A percentile compares a stretch with the other conserved stretches of the same genome.
These are phyloP conservation scores for Penicillium sp. DNA, from an alignment of 2,329 filamentous ascomycete species.

Conservation along the genomic window DNA sequence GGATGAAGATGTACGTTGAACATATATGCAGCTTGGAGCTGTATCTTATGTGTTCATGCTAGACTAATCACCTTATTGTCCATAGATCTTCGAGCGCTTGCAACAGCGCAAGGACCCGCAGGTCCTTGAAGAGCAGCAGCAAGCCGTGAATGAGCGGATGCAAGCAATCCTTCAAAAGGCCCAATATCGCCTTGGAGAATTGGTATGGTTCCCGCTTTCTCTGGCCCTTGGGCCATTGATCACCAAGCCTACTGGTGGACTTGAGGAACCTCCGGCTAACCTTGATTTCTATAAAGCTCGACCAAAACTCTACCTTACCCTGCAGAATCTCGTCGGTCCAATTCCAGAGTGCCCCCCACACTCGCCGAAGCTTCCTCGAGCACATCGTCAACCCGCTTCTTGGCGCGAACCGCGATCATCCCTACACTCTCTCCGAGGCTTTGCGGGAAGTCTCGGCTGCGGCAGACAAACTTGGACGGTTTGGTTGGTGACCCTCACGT, in stretches of 20 bases:
- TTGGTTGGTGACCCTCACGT: slow-evolving; percentile 61
- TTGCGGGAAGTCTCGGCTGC: slow-evolving; percentile 69
- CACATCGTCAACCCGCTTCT: slow-evolving; percentile 77
- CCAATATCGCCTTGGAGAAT: slow-evolving; percentile 63
- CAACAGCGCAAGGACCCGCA: slow-evolving; percentile 59
- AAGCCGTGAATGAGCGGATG: slow-evolving; percentile 60
- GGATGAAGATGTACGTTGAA: slow-evolving; percentile 40
- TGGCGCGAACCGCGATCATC: slow-evolving; percentile 63
- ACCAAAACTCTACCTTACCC: slow-evolving; percentile 80
- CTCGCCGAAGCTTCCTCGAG: slow-evolving; percentile 80
- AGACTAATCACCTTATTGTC: background rate
- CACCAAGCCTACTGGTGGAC: background rate
- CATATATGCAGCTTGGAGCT: background rate
- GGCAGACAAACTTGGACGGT: slow-evolving; percentile 72
- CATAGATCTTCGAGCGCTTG: slow-evolving; percentile 38
- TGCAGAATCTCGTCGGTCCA: slow-evolving; percentile 84
- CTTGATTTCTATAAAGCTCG: slow-evolving; percentile 55
- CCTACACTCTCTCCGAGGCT: slow-evolving; percentile 79
- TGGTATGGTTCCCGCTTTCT: slow-evolving; percentile 51
- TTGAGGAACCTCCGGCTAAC: slow-evolving; percentile 15
- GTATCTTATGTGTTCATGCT: background rate
- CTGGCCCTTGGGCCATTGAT: background rate
- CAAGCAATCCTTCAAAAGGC: slow-evolving; percentile 62
- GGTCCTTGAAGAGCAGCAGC: slow-evolving; percentile 60
- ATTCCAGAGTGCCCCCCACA: slow-evolving; percentile 78